These are phyloP conservation scores for Phytopythium vexans DNA, from an alignment of 352 stramenopile species.

Conservation along the genomic window DNA sequence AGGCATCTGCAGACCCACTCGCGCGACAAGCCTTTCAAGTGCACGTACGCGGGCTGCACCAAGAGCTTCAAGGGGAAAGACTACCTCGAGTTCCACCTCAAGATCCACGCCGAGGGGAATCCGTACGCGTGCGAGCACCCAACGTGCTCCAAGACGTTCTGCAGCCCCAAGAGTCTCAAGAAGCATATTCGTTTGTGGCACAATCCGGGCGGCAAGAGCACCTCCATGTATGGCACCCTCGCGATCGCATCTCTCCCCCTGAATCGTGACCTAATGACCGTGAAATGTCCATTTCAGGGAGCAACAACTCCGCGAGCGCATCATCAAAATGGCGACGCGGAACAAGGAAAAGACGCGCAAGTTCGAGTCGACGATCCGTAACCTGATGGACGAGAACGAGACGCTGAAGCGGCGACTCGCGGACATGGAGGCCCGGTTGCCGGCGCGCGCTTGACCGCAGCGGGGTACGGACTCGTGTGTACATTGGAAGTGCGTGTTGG, in stretches of 20 bases:
- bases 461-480: background rate
- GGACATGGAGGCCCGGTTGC: conserved; percentile 44
- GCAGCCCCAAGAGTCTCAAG: conserved; percentile 80
- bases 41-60: conserved; percentile 76
- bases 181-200: conserved; percentile 84
- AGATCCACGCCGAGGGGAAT: conserved; percentile 79
- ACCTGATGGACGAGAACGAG: conserved; percentile 77
- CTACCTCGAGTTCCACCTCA: conserved; percentile 84
- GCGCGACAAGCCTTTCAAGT: conserved; percentile 83
- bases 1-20: conserved; percentile 87
- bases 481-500: conserved; percentile 4
- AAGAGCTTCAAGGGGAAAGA: conserved; percentile 90
- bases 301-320: conserved; percentile 78
- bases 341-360: conserved; percentile 84
- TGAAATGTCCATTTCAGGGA: conserved; percentile 21
- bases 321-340: conserved; percentile 82
- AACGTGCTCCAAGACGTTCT: conserved; percentile 83
- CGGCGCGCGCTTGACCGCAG: background rate
- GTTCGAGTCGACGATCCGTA: conserved; percentile 74
- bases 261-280: background rate
- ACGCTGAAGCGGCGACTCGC: conserved; percentile 58
- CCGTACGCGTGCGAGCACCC: conserved; percentile 78
- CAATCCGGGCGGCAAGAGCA: conserved; percentile 78
- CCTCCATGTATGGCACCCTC: conserved; percentile 42
- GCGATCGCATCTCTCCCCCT: too few relatives aligned